Base-by-base conservation (phyloP, 179 eudicot genomes). In the Silene coronaria region DNA sequence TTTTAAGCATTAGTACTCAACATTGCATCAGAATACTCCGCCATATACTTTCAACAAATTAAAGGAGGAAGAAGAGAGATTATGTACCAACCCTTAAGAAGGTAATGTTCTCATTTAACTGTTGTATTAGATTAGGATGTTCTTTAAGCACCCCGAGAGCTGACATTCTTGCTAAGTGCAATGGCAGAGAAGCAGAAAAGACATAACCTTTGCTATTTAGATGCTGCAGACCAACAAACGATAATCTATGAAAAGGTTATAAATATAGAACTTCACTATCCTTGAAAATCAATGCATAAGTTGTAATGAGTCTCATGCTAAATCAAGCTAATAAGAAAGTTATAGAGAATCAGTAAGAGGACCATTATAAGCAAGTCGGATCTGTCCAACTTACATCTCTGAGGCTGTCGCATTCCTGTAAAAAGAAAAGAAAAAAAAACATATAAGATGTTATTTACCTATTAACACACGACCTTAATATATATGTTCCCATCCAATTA, bases 111-210 rank as follows among this genome's bases (percentile, higher is more conserved):
- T 90, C 82, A 79, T 82, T 89, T 79, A 94, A 69, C 69, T 83
- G 89, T 11, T 78, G 71, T 53, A 90, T 82, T 71, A 88, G 82
- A 34, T 80, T 51, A 57, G 97, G 95, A 76, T 87, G 88, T 80
- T 92, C 88, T 80, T 89, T 93, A 67, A 94, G 78, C 63, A 92
- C 81, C 78, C 88, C 93, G 80, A 94, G 82, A 75, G 98, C 98
- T 61, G 97, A 86, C 74, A 92, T 88, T 57, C 89, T 84, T 32
- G 98, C 96, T n/a, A 92, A 89, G 81, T 92, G 92, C 48, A 97
- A 97, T 65, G 98, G 98, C 78, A 94, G 81, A 76, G 98, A 94
- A 79, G 97, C 98, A 85, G 97, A 94, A 78, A 89, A 94, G n/a
- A 94, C 96, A 78, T 92, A 94, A 73, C 97, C 97, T 66, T 97